Evolutionary conservation across 176 grass and related monocot species (phyloP).

Genomic region (Phoenix roebelenii): DNA sequence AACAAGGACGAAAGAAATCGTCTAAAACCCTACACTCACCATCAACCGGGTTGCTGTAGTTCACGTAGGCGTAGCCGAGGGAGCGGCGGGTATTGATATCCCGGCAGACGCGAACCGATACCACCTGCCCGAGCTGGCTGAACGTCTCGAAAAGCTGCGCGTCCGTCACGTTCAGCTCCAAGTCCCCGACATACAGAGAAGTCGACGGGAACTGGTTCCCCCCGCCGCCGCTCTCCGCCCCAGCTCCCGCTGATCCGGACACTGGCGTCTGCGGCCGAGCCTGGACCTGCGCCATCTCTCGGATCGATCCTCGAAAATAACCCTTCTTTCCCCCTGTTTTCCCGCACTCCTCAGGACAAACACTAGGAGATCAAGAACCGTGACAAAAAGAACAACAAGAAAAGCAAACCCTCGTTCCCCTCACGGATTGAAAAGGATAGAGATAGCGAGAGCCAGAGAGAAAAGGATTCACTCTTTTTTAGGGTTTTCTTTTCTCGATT

Average conservation of each 20-base stretch:
- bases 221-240: slow-evolving; percentile 29
- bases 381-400: too few relatives aligned
- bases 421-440: too few relatives aligned
- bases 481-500: too few relatives aligned
- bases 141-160: slow-evolving; percentile 87
- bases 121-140: slow-evolving; percentile 74
- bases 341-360: too few relatives aligned
- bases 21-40: slow-evolving; percentile 32
- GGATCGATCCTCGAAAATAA: too few relatives aligned
- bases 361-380: too few relatives aligned
- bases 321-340: too few relatives aligned
- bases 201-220: slow-evolving; percentile 46
- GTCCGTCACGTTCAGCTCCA: slow-evolving; percentile 69
- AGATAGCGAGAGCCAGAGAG: too few relatives aligned
- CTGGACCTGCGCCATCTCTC: slow-evolving; percentile 15
- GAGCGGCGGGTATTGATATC: slow-evolving; percentile 70
- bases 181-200: slow-evolving; percentile 87
- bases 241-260: slow-evolving; percentile 6
- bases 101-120: slow-evolving; percentile 92
- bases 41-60: slow-evolving; percentile 70
- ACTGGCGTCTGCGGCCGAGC: slow-evolving; percentile 26
- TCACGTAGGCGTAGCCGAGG: slow-evolving; percentile 93
- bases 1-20: too few relatives aligned
- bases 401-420: too few relatives aligned
- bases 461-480: too few relatives aligned